A percentile compares a stretch with the other conserved stretches of the same genome.
These are phyloP conservation scores for Teunomyces stri DNA, from an alignment of 805 yeast species.

Conservation along the genomic window DNA sequence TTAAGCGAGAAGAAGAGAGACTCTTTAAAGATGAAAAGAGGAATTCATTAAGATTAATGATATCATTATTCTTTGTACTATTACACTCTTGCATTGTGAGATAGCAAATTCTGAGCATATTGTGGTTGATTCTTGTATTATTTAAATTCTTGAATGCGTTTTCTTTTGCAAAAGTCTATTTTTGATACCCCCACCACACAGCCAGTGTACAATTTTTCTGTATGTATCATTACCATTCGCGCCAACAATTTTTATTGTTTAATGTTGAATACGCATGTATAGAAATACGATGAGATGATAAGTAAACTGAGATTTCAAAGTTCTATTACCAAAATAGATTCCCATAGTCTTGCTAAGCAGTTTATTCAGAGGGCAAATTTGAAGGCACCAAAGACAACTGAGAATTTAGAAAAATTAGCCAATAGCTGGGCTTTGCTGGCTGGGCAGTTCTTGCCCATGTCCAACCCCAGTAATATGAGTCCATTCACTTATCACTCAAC, in stretches of 20 bases:
- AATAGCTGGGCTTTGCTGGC: slow-evolving; percentile 4
- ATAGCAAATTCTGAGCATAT: neutral
- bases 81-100: neutral
- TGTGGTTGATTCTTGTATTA: neutral
- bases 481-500: slow-evolving; percentile 29
- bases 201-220: no score
- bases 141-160: neutral
- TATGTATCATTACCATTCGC: neutral
- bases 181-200: neutral
- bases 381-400: neutral
- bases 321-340: neutral
- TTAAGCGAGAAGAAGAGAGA: slow-evolving; percentile 46
- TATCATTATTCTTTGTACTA: neutral
- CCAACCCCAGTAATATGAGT: neutral
- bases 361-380: neutral
- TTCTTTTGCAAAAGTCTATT: neutral
- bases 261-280: neutral
- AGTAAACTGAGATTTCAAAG: neutral
- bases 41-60: slow-evolving; percentile 29
- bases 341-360: slow-evolving; percentile 2
- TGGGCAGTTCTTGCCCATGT: slow-evolving; percentile 4
- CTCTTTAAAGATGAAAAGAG: slow-evolving; percentile 43
- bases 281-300: neutral
- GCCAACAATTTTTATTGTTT: neutral
- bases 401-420: neutral